Conservation (phyloP, 129 eudicot species). For the Escallonia herrerae region DNA sequence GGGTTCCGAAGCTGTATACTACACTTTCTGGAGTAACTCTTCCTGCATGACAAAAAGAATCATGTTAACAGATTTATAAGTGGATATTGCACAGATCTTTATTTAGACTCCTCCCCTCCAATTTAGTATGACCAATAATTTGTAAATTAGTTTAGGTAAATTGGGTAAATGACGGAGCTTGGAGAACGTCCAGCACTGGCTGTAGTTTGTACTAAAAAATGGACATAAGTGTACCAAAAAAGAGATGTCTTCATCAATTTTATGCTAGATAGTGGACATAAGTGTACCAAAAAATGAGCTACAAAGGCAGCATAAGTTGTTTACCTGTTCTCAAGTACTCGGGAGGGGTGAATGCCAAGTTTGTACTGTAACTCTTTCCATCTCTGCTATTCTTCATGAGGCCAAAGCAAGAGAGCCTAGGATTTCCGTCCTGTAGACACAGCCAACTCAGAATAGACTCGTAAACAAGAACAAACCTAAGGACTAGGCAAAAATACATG, state of each 20-base stretch:
- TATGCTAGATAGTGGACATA: no score
- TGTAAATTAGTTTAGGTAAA: no score
- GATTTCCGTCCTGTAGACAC: conserved; percentile 63
- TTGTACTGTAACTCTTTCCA: conserved; percentile 94
- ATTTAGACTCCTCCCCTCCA: no score
- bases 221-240: no score
- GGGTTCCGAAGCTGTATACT: conserved; percentile 86
- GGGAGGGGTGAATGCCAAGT: conserved; percentile 94
- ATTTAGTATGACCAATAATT: no score
- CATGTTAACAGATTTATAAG: no score
- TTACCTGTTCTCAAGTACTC: conserved; percentile 91
- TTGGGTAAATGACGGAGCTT: no score
- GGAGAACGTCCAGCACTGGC: no score
- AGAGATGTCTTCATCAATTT: no score
- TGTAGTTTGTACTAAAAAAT: no score
- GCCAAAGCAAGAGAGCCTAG: conserved; percentile 96
- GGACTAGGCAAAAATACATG: background rate
- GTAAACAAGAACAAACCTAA: background rate
- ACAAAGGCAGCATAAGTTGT: background rate
- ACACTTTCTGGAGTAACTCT: conserved; percentile 92
- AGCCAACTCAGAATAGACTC: conserved; percentile 9
- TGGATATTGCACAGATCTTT: no score
- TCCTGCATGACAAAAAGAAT: conserved; percentile 39
- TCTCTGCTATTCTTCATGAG: conserved; percentile 96
- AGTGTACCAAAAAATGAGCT: no score